phyloP scores from a whole-genome alignment of 106 monocot species.

The Allium fistulosum region DNA sequence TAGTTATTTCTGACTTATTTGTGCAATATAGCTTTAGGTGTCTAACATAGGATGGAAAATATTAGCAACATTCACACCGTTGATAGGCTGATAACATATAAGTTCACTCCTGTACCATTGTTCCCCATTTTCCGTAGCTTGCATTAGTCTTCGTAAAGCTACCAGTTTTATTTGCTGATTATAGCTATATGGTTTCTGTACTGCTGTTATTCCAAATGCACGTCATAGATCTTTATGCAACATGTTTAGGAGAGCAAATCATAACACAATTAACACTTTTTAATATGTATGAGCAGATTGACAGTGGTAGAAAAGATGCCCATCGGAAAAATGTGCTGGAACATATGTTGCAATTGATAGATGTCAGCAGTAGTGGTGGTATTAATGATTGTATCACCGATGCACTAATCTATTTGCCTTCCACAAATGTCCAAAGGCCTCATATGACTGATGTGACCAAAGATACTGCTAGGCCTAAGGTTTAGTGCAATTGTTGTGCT shows the following conservation, averaged over 20 bases:
- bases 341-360: slow-evolving; percentile 23
- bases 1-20: too few relatives aligned
- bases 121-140: neutral
- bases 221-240: neutral
- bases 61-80: too few relatives aligned
- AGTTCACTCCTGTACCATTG: too few relatives aligned
- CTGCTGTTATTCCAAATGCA: neutral
- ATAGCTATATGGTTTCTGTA: neutral
- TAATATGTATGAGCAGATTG: slow-evolving; percentile 11
- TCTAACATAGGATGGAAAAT: too few relatives aligned
- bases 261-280: slow-evolving; percentile 1
- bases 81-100: too few relatives aligned
- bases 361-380: slow-evolving; percentile 22
- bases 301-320: slow-evolving; percentile 10
- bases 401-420: slow-evolving; percentile 17
- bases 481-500: neutral
- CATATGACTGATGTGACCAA: neutral
- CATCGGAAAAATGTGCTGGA: slow-evolving; percentile 29
- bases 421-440: neutral
- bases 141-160: neutral
- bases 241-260: neutral
- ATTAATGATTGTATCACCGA: slow-evolving; percentile 24
- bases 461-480: slow-evolving; percentile 11
- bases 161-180: neutral
- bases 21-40: too few relatives aligned